Base-by-base conservation (phyloP, 352 stramenopile genomes). In the Paralagenidium karlingii region DNA sequence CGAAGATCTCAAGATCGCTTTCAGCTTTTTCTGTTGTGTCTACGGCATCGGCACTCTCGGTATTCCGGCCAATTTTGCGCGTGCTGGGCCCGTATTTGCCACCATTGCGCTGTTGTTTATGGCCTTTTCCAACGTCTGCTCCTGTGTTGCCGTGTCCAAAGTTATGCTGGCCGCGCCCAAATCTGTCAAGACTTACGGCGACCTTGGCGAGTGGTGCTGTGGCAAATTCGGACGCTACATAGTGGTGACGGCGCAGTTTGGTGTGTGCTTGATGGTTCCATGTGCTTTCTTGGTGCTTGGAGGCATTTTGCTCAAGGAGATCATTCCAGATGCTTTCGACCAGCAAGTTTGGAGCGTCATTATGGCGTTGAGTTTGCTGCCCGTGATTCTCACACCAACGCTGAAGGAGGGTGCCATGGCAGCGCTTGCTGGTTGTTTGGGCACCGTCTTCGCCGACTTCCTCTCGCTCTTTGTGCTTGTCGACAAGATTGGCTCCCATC, bases 11-110 rank as follows among this genome's bases (percentile, higher is more conserved):
- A 49, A 49, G 22, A 49, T 49, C 16, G 25, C 20, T 24, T 49
- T 48, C 40, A 49, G 38, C 38, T 22, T 49, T 22, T 49, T 49
- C 22, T 49, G 43, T 25, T 49, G 43, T 15, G 43, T 49, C 34
- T 49, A 49, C 47, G 43, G 43, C 26, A 40, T 49, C 29, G 43
- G 43, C 13, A 49, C 43, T 18, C 40, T 49, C 11, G 43, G 43
- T 19, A 49, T 49, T 33, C 43, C 43, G n/a, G 43, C 12, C 21
- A 49, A 49, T 26, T 49, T 45, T 39, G 36, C 43, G 16, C 36
- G 43, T 5, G 43, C 40, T 18, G 43, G 43, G 6, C 43, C 43
- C 1, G 43, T 31, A 4, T 49, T 22, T 11, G 43, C 43, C 8
- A 49, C 43, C 8, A 24, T 46, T 13, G 43, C 43, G 15, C 21